phyloP scores from a whole-genome alignment of 768 basidiomycete species.

The Daedaleopsis sinensis region DNA sequence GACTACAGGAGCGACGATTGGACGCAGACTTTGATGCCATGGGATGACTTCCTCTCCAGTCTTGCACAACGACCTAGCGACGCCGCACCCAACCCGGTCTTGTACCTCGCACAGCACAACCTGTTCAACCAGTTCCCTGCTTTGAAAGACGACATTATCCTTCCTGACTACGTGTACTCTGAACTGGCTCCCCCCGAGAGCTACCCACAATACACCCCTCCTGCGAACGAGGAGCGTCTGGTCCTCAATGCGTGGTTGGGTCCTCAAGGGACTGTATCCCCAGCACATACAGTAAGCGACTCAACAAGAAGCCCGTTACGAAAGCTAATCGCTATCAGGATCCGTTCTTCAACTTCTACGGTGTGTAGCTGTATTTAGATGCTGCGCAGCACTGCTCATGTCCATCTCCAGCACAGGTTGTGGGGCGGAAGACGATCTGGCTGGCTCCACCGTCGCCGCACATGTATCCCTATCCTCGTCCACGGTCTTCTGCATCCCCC shows the following conservation, averaged over 20 bases:
- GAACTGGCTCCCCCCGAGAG: slow-evolving; percentile 47
- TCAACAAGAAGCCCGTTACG: slow-evolving; percentile 7
- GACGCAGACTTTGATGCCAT: slow-evolving; percentile 78
- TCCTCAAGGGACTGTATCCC: slow-evolving; percentile 76
- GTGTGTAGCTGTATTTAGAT: slow-evolving; percentile 42
- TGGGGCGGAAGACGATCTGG: slow-evolving; percentile 91
- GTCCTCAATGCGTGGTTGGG: slow-evolving; percentile 85
- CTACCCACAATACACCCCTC: slow-evolving; percentile 60
- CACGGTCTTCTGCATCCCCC: slow-evolving; percentile 17
- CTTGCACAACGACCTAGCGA: slow-evolving; percentile 37
- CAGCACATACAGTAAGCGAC: slow-evolving; percentile 81
- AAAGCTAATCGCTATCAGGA: slow-evolving; percentile 55
- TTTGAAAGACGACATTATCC: slow-evolving; percentile 69
- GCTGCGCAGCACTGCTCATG: neutral
- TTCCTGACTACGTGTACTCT: slow-evolving; percentile 92
- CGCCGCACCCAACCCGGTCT: slow-evolving; percentile 35
- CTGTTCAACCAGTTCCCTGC: slow-evolving; percentile 84
- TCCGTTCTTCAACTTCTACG: slow-evolving; percentile 90
- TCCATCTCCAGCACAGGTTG: slow-evolving; percentile 72
- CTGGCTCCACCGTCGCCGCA: slow-evolving; percentile 72
- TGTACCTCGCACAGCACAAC: slow-evolving; percentile 93
- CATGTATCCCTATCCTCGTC: slow-evolving; percentile 60
- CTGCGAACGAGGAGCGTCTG: slow-evolving; percentile 64
- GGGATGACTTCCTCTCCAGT: slow-evolving; percentile 71
- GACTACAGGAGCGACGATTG: slow-evolving; percentile 84